Conservation (phyloP, 345 rosid species). For the Physaria fendleri region DNA sequence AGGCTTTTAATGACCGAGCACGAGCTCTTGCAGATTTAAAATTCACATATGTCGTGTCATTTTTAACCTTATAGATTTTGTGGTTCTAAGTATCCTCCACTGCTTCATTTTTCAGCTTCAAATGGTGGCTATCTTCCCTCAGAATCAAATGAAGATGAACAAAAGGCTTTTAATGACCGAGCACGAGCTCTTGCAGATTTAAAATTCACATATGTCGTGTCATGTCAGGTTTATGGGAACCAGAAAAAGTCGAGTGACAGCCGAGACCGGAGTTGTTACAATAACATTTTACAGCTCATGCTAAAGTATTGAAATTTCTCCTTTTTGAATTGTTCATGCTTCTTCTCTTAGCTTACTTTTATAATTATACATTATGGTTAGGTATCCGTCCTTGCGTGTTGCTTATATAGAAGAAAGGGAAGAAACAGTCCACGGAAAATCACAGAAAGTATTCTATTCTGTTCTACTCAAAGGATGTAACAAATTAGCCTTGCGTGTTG, state of each 20-base stretch:
- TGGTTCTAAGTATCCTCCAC: too few relatives aligned
- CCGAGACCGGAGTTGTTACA: constrained; percentile 60
- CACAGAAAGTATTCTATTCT: constrained; percentile 63
- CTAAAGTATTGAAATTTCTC: constrained; percentile 51
- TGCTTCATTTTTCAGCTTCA: constrained; percentile 43
- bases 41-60: constrained; percentile 95
- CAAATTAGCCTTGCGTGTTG: too few relatives aligned
- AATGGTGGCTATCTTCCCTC: constrained; percentile 29
- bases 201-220: constrained; percentile 95
- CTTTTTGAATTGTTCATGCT: not conserved
- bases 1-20: constrained; percentile 29
- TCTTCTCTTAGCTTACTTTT: not conserved
- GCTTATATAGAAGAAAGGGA: constrained; percentile 89
- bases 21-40: constrained; percentile 81
- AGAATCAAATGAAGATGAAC: constrained; percentile 29
- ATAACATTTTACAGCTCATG: constrained; percentile 81
- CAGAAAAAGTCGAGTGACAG: constrained; percentile 63
- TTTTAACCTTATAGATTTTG: too few relatives aligned
- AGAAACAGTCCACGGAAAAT: constrained; percentile 46
- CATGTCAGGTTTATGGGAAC: constrained; percentile 87
- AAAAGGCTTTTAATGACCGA: constrained; percentile 22
- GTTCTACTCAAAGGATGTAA: constrained; percentile 88
- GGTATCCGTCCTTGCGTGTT: constrained; percentile 90
- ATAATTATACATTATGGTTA: constrained; percentile 24
- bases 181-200: constrained; percentile 73